Percentiles rank a stretch among this genome's conserved stretches.
Evolutionary conservation across 169 alveolate genomes (phyloP).

Genomic region (Plasmodium gonderi): DNA sequence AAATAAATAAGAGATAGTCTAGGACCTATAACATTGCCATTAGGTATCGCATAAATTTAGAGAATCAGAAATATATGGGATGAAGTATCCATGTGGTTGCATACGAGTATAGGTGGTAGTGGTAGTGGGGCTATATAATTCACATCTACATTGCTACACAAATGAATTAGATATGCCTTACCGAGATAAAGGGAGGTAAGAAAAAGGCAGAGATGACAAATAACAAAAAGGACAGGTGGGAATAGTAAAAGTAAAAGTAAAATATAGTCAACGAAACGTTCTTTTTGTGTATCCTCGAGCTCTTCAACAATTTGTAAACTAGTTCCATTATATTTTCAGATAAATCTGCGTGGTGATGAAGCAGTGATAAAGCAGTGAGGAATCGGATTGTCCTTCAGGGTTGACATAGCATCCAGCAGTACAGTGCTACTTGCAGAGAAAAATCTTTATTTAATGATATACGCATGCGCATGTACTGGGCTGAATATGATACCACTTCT

Average conservation of each 20-base stretch:
- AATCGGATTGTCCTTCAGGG: too few relatives aligned
- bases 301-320: conserved; percentile 50
- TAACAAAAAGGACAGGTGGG: conserved; percentile 28
- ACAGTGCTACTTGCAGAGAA: too few relatives aligned
- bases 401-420: too few relatives aligned
- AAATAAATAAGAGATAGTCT: conserved; percentile 26
- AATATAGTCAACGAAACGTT: conserved; percentile 41
- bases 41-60: neutral
- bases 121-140: too few relatives aligned
- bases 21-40: conserved; percentile 18
- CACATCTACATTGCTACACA: too few relatives aligned
- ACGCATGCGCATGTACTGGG: too few relatives aligned
- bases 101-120: neutral
- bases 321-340: conserved; percentile 52
- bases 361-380: neutral
- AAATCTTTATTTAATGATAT: too few relatives aligned
- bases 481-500: too few relatives aligned
- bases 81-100: neutral
- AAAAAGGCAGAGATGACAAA: conserved; percentile 17
- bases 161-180: neutral
- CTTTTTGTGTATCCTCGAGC: conserved; percentile 56
- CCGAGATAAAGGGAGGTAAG: conserved; percentile 63
- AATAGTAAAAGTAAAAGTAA: conserved; percentile 50
- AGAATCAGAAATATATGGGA: neutral
- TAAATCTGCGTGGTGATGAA: conserved; percentile 6